These are phyloP conservation scores for Plasmodium adleri DNA, from an alignment of 169 alveolate genomes.

Conservation along the genomic window DNA sequence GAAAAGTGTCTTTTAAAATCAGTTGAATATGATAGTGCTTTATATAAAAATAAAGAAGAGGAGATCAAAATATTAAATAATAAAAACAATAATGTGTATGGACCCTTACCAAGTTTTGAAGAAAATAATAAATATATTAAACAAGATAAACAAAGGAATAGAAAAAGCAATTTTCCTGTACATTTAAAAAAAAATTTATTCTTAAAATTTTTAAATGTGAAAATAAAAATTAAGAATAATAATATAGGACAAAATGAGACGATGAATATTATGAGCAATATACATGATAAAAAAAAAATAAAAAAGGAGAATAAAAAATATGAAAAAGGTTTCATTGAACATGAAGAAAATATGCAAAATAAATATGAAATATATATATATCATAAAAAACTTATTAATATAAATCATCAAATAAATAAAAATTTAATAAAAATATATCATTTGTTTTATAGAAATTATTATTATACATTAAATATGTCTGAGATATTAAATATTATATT, in stretches of 20 bases:
- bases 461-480: constrained; percentile 31
- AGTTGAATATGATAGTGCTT: no score
- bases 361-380: constrained; percentile 60
- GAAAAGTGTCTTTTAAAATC: no score
- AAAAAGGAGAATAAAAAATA: background rate
- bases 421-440: constrained; percentile 42
- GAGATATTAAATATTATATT: constrained; percentile 22
- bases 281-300: background rate
- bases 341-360: constrained; percentile 9
- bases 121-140: background rate
- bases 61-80: no score
- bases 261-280: no score
- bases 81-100: no score
- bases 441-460: constrained; percentile 42
- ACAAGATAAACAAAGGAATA: background rate
- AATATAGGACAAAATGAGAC: no score
- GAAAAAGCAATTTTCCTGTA: background rate
- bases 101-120: background rate
- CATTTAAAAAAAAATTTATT: background rate
- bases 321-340: background rate
- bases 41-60: no score
- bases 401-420: constrained; percentile 63
- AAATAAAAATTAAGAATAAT: constrained; percentile 26
- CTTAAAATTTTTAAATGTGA: constrained; percentile 17
- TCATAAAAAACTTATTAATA: constrained; percentile 59